phyloP scores from a whole-genome alignment of 257 asterid genomes.

The Ballota nigra region DNA sequence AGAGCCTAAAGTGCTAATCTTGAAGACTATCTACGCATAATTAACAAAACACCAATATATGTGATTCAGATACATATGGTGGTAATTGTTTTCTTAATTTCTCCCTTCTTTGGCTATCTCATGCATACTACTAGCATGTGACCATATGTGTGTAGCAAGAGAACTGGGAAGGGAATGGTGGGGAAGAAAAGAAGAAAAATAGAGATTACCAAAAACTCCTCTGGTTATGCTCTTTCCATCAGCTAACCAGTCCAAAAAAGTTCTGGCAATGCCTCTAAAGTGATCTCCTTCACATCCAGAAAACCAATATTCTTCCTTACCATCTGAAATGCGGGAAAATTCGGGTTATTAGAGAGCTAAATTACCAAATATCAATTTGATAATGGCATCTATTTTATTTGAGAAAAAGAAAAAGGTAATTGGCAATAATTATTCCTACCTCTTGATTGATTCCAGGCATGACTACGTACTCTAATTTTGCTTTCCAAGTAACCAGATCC shows the following conservation, averaged over 20 bases:
- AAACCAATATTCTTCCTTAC: slow-evolving; percentile 79
- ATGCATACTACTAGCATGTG: not conserved
- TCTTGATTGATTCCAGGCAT: slow-evolving; percentile 41
- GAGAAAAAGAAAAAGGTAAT: too few species aligned
- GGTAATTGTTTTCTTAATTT: not conserved
- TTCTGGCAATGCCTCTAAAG: slow-evolving; percentile 54
- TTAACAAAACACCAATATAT: not conserved
- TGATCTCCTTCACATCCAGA: slow-evolving; percentile 72
- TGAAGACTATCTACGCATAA: not conserved
- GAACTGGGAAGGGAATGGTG: not conserved
- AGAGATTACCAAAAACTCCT: slow-evolving; percentile 72
- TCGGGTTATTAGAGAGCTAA: too few species aligned
- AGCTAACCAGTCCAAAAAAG: slow-evolving; percentile 62
- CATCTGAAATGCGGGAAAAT: slow-evolving; percentile 94
- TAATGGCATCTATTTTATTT: too few species aligned
- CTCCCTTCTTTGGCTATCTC: not conserved
- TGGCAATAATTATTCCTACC: too few species aligned
- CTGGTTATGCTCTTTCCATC: too few species aligned
- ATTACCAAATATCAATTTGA: too few species aligned
- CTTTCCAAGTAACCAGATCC: slow-evolving; percentile 87
- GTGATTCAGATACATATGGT: not conserved
- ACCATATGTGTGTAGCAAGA: not conserved
- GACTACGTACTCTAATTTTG: slow-evolving; percentile 72
- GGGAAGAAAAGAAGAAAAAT: slow-evolving; percentile 4
- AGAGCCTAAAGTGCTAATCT: not conserved